Conservation (phyloP, 805 yeast species). For the Torulaspora microellipsoides region DNA sequence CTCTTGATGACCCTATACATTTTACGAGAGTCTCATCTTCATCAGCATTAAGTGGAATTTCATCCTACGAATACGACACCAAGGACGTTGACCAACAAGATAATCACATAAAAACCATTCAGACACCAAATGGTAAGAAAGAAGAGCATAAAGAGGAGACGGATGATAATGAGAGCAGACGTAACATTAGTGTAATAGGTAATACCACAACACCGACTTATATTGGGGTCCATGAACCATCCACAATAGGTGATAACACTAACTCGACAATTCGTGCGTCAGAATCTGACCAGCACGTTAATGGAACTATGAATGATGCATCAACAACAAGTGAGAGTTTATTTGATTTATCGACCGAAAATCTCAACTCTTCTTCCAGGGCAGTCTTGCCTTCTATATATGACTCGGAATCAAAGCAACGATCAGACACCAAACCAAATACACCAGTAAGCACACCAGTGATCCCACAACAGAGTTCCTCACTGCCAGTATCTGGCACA, state of each 20-base stretch:
- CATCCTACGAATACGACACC: slow-evolving; percentile 15
- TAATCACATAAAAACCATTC: neutral
- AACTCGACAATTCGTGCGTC: slow-evolving; percentile 27
- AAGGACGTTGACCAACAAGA: slow-evolving; percentile 1
- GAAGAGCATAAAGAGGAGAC: neutral
- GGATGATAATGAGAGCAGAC: slow-evolving; percentile 6
- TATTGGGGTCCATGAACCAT: slow-evolving; percentile 12
- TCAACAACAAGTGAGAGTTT: slow-evolving; percentile 9
- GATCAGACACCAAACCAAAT: neutral
- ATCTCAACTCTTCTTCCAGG: slow-evolving; percentile 5
- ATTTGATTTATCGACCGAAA: slow-evolving; percentile 11
- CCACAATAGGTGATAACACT: slow-evolving; percentile 23
- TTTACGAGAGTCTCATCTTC: slow-evolving; percentile 41
- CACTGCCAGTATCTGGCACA: slow-evolving; percentile 8
- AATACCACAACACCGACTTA: slow-evolving; percentile 5
- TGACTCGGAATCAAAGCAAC: slow-evolving; percentile 5
- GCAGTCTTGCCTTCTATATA: slow-evolving; percentile 2
- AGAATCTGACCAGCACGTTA: slow-evolving; percentile 9
- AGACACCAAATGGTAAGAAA: neutral
- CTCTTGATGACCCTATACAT: slow-evolving; percentile 40
- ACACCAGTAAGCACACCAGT: slow-evolving; percentile 12
- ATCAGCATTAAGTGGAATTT: slow-evolving; percentile 24
- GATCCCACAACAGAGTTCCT: slow-evolving; percentile 8
- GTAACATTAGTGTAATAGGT: slow-evolving; percentile 15
- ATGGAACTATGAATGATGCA: slow-evolving; percentile 8